Conservation (phyloP, 2,329 filamentous ascomycete genomes). For the Claviceps maximensis region DNA sequence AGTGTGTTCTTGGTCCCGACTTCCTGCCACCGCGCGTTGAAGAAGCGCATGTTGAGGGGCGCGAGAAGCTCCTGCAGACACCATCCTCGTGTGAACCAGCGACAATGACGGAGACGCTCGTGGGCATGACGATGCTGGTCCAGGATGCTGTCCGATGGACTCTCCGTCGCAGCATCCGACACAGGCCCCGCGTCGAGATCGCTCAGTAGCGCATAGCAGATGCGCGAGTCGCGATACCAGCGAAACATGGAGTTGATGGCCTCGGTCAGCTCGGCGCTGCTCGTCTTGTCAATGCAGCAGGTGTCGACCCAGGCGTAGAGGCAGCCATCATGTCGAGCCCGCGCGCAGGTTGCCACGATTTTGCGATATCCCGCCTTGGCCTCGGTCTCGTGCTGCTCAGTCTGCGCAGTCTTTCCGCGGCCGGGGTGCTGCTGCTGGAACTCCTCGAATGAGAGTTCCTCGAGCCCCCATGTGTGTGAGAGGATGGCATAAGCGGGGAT, state of each 20-base stretch:
- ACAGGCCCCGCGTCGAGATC: background rate
- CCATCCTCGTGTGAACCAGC: conserved; percentile 33
- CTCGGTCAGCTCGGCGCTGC: conserved; percentile 6
- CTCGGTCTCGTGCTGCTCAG: background rate
- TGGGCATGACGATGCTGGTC: too few relatives aligned
- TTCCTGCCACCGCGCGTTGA: conserved; percentile 13
- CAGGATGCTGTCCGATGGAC: too few relatives aligned
- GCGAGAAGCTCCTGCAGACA: conserved; percentile 56
- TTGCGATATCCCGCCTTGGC: background rate
- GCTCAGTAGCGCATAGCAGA: conserved; percentile 1
- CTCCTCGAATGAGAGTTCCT: conserved; percentile 6
- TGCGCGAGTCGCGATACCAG: conserved; percentile 6
- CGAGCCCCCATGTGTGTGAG: conserved; percentile 8
- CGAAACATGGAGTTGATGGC: conserved; percentile 10
- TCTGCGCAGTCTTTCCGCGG: background rate
- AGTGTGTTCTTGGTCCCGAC: conserved; percentile 14
- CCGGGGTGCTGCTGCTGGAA: background rate
- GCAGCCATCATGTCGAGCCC: background rate
- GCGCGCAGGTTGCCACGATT: background rate
- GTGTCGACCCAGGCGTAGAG: conserved; percentile 8
- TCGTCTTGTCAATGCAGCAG: conserved; percentile 10
- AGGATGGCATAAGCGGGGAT: conserved; percentile 7
- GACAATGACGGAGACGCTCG: background rate
- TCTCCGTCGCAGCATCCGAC: too few relatives aligned
- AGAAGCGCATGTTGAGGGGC: conserved; percentile 17